A percentile compares a stretch with the other conserved stretches of the same genome.
These are phyloP conservation scores for Niebla homalea DNA, from an alignment of 495 filamentous ascomycete species.

Conservation along the genomic window DNA sequence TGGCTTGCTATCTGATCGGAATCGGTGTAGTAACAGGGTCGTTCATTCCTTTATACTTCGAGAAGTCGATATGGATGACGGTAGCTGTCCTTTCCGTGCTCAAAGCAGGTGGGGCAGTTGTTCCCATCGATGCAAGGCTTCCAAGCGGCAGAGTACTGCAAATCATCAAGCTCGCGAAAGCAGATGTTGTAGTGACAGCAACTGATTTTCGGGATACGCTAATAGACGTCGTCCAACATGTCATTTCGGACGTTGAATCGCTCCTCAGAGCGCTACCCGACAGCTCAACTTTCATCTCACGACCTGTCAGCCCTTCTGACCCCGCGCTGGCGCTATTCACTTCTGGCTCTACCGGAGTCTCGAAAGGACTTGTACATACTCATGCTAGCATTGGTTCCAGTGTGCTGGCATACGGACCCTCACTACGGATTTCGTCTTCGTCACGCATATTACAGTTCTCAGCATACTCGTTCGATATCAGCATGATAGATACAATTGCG, in stretches of 20 bases:
- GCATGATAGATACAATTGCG: conserved; percentile 35
- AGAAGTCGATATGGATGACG: conserved; percentile 42
- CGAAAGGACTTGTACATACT: conserved; percentile 35
- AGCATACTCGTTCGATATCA: conserved; percentile 42
- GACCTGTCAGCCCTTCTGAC: neutral
- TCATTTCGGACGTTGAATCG: neutral
- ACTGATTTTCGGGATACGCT: conserved; percentile 6
- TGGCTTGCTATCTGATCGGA: conserved; percentile 25
- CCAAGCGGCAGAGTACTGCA: conserved; percentile 40
- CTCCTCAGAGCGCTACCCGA: neutral
- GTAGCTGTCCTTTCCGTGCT: conserved; percentile 39
- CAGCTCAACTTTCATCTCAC: neutral
- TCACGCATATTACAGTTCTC: conserved; percentile 39
- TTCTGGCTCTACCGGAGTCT: conserved; percentile 31
- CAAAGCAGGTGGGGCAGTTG: conserved; percentile 32
- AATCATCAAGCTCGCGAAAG: conserved; percentile 37
- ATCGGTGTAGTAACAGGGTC: conserved; percentile 32
- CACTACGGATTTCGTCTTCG: neutral
- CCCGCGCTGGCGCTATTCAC: neutral
- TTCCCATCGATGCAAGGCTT: conserved; percentile 36
- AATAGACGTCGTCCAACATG: neutral
- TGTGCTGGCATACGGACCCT: neutral
- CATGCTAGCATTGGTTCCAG: conserved; percentile 25
- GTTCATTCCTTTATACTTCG: conserved; percentile 40
- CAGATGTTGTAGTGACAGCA: conserved; percentile 14